Conservation (phyloP, 2,329 filamentous ascomycete species). For the Colletotrichum tanaceti region DNA sequence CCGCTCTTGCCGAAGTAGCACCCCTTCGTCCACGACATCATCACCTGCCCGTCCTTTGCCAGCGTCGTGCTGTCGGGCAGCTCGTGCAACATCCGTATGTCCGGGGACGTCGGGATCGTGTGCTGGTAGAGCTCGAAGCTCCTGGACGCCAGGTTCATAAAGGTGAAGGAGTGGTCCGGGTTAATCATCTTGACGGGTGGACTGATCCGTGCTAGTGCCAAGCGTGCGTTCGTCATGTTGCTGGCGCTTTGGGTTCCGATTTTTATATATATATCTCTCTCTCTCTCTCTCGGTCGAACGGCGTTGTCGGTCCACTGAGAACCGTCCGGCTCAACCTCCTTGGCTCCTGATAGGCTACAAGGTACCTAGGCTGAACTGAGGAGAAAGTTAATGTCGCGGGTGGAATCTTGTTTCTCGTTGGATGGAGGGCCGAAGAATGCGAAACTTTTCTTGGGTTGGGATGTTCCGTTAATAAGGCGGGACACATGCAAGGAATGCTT, state of each 20-base stretch:
- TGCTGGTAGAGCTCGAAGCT: slow-evolving; percentile 20
- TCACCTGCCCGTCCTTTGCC: background rate
- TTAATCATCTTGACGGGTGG: slow-evolving; percentile 21
- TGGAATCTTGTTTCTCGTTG: background rate
- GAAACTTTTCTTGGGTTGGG: background rate
- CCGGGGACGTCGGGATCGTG: slow-evolving; percentile 16
- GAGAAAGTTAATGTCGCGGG: background rate
- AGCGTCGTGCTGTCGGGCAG: background rate
- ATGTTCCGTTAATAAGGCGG: background rate
- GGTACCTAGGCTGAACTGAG: too few species aligned
- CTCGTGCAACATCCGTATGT: slow-evolving; percentile 14
- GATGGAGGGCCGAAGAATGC: too few species aligned
- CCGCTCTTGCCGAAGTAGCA: slow-evolving; percentile 38
- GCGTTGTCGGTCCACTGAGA: too few species aligned
- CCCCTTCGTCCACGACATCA: slow-evolving; percentile 34
- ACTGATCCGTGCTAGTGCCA: background rate
- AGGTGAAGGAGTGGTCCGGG: slow-evolving; percentile 28
- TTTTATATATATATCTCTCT: too few species aligned
- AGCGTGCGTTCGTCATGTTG: background rate
- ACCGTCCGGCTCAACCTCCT: too few species aligned
- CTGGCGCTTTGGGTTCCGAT: too few species aligned
- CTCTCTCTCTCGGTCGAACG: too few species aligned
- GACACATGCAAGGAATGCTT: background rate
- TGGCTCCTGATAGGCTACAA: too few species aligned
- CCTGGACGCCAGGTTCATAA: slow-evolving; percentile 26